phyloP scores from a whole-genome alignment of 2,329 filamentous ascomycete genomes.

The Pseudogymnoascus sp. region DNA sequence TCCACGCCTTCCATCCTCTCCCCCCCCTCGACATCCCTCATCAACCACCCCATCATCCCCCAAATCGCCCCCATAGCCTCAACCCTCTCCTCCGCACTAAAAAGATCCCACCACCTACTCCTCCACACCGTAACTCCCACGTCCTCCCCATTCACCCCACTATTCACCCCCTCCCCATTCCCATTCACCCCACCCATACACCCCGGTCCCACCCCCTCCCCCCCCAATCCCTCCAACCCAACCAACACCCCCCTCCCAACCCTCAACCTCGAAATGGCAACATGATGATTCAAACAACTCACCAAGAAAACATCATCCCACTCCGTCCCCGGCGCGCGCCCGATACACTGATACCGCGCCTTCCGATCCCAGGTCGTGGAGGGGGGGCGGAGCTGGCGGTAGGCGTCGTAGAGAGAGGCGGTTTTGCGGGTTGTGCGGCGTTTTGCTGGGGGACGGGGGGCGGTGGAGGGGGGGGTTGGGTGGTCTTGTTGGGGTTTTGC shows the following conservation, averaged over 20 bases:
- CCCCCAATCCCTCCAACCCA: constrained; percentile 45
- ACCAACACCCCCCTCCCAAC: constrained; percentile 45
- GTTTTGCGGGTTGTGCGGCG: constrained; percentile 35
- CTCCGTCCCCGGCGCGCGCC: constrained; percentile 36
- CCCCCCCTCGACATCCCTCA: not conserved
- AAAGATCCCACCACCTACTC: constrained; percentile 54
- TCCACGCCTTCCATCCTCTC: not conserved
- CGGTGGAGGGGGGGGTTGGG: not conserved
- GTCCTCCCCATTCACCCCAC: constrained; percentile 24
- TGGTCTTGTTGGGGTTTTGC: not conserved
- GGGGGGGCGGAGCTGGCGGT: constrained; percentile 52
- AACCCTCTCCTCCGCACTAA: constrained; percentile 43
- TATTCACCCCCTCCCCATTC: constrained; percentile 33
- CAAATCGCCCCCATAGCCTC: constrained; percentile 49
- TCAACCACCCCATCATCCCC: constrained; percentile 44
- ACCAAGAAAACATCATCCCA: constrained; percentile 55
- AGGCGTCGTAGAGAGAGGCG: constrained; percentile 52
- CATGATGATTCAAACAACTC: constrained; percentile 53
- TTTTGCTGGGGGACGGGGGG: not conserved
- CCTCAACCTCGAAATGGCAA: constrained; percentile 49
- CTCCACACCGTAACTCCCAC: constrained; percentile 45
- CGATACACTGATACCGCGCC: constrained; percentile 48
- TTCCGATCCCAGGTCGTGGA: constrained; percentile 52
- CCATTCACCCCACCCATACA: not conserved
- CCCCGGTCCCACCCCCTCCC: constrained; percentile 13